phyloP scores from a whole-genome alignment of 768 basidiomycete species.

The Imleria badia region DNA sequence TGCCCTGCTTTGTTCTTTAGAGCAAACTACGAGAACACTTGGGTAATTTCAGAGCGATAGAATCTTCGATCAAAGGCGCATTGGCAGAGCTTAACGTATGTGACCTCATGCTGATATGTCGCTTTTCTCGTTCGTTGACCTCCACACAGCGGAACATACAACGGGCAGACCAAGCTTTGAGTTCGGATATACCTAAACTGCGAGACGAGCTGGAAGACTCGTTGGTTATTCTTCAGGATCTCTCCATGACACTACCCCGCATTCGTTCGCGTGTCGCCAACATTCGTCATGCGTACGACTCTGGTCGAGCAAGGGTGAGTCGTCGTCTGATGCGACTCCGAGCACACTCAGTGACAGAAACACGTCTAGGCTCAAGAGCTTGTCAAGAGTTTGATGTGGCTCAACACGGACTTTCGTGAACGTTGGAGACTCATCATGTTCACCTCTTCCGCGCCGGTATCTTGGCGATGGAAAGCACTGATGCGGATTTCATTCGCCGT shows the following conservation, averaged over 20 bases:
- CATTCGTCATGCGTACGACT: constrained; percentile 67
- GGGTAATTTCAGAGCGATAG: constrained; percentile 73
- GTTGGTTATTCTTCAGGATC: constrained; percentile 52
- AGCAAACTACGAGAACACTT: constrained; percentile 65
- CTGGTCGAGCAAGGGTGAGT: constrained; percentile 64
- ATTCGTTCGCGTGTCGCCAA: constrained; percentile 61
- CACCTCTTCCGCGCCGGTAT: constrained; percentile 69
- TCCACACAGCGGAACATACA: constrained; percentile 51
- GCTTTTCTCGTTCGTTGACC: background rate
- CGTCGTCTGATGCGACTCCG: background rate
- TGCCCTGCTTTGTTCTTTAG: constrained; percentile 34
- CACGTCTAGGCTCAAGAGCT: constrained; percentile 57
- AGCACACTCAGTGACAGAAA: background rate
- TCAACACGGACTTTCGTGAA: constrained; percentile 76
- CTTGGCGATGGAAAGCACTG: constrained; percentile 63
- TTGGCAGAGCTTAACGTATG: constrained; percentile 58
- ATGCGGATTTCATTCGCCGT: constrained; percentile 61
- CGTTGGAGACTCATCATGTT: constrained; percentile 76
- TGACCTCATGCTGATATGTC: background rate
- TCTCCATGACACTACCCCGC: constrained; percentile 58
- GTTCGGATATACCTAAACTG: constrained; percentile 61
- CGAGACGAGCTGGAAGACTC: constrained; percentile 61
- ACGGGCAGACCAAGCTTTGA: constrained; percentile 58
- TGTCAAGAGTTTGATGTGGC: constrained; percentile 65
- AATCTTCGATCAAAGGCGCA: constrained; percentile 65